Evolutionary conservation across 768 basidiomycete genomes (phyloP).

Genomic region (Tylopilus felleus): DNA sequence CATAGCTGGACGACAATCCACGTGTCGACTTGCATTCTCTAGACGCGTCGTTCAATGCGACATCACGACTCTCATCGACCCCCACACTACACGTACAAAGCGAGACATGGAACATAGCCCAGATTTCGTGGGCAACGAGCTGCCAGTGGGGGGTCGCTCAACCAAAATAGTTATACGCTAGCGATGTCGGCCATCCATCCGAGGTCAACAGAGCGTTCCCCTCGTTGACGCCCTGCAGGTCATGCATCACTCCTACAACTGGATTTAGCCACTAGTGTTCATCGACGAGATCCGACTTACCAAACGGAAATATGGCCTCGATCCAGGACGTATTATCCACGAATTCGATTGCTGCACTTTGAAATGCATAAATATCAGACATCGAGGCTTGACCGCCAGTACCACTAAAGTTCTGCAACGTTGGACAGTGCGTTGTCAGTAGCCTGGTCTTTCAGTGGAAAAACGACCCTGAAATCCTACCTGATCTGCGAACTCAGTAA

Average conservation of each 20-base stretch:
- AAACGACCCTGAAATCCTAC: conserved; percentile 29
- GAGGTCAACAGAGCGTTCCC: conserved; percentile 50
- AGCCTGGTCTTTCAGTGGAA: neutral
- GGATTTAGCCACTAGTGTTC: neutral
- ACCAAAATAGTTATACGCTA: conserved; percentile 54
- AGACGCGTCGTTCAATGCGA: too few relatives aligned
- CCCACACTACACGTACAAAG: conserved; percentile 6
- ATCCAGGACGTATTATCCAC: conserved; percentile 43
- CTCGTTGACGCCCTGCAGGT: conserved; percentile 55
- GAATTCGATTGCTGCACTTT: conserved; percentile 40
- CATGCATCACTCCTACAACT: conserved; percentile 48
- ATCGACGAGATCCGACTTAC: conserved; percentile 37
- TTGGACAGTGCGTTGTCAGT: neutral
- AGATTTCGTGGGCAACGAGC: neutral
- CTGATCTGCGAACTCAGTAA: conserved; percentile 74
- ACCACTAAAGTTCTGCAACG: conserved; percentile 55
- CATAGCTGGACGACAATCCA: too few relatives aligned
- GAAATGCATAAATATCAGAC: conserved; percentile 47
- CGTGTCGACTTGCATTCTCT: too few relatives aligned
- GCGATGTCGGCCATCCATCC: conserved; percentile 47
- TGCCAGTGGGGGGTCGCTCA: conserved; percentile 6
- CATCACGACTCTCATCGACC: too few relatives aligned
- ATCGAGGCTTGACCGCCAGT: conserved; percentile 37
- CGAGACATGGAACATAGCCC: neutral
- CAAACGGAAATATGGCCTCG: conserved; percentile 54